Evolutionary conservation across 176 grass and related monocot genomes (phyloP).

Genomic region (Aegilops sharonensis): DNA sequence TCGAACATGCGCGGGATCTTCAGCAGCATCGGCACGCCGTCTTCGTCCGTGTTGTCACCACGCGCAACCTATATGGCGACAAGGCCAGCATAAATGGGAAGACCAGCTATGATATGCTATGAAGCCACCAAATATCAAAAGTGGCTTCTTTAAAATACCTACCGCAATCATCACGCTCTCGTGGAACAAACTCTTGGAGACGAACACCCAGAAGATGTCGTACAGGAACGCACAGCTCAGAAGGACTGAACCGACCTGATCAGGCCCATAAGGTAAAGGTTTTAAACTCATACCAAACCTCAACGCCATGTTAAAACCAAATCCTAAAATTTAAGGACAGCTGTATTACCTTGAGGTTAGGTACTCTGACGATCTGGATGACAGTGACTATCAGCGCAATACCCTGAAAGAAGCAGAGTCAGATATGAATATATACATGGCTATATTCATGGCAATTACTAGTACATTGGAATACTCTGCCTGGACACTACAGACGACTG

Average conservation of each 20-base stretch:
- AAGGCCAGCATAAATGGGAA: background rate
- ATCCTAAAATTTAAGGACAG: background rate
- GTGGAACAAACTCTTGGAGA: constrained; percentile 93
- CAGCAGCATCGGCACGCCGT: constrained; percentile 94
- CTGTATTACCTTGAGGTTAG: constrained; percentile 85
- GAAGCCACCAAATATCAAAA: too few relatives aligned
- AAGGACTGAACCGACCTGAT: constrained; percentile 90
- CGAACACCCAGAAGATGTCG: constrained; percentile 96
- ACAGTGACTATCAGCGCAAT: constrained; percentile 93
- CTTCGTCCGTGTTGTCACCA: constrained; percentile 86
- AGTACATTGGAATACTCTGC: background rate
- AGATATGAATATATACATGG: background rate
- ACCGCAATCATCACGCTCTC: constrained; percentile 99
- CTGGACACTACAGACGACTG: background rate
- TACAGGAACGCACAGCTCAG: constrained; percentile 93
- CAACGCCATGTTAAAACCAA: background rate
- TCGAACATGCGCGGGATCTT: constrained; percentile 96
- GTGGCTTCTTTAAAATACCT: constrained; percentile 10
- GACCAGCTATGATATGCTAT: background rate
- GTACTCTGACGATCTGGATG: constrained; percentile 90
- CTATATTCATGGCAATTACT: background rate
- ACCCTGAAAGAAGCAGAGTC: constrained; percentile 45
- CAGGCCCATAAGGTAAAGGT: constrained; percentile 8
- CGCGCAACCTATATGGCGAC: constrained; percentile 72
- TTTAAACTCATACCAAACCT: background rate